phyloP scores from a whole-genome alignment of 1,284 basidiomycete species.

The Termitomyces sp. region DNA sequence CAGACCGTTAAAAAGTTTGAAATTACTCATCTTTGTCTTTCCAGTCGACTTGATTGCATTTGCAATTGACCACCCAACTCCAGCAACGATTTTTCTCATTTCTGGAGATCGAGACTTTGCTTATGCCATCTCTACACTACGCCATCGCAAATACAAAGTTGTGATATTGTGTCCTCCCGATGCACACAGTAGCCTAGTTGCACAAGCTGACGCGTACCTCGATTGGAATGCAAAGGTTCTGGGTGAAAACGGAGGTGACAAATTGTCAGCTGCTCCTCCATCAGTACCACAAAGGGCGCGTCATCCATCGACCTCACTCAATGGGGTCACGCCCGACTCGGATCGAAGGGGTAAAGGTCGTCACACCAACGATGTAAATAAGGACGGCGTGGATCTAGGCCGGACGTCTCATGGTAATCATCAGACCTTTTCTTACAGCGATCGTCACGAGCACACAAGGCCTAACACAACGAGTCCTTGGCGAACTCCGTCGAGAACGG shows the following conservation, averaged over 20 bases:
- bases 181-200: constrained; percentile 35
- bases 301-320: neutral
- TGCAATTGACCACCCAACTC: constrained; percentile 44
- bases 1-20: neutral
- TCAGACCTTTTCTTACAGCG: constrained; percentile 1
- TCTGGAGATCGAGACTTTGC: constrained; percentile 47
- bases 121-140: constrained; percentile 44
- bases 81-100: constrained; percentile 44
- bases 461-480: constrained; percentile 3
- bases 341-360: constrained; percentile 7
- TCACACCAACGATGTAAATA: neutral
- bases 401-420: neutral
- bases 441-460: neutral
- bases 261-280: neutral
- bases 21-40: neutral
- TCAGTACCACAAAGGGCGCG: constrained; percentile 4
- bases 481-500: constrained; percentile 7
- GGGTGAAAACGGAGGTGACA: constrained; percentile 12
- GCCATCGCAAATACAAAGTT: constrained; percentile 41
- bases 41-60: constrained; percentile 48
- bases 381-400: neutral
- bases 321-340: constrained; percentile 4
- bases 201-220: constrained; percentile 45
- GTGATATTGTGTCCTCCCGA: constrained; percentile 39
- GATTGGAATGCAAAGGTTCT: constrained; percentile 48